Conservation (phyloP, 164 flowering plant species). For the Annona squamosa region DNA sequence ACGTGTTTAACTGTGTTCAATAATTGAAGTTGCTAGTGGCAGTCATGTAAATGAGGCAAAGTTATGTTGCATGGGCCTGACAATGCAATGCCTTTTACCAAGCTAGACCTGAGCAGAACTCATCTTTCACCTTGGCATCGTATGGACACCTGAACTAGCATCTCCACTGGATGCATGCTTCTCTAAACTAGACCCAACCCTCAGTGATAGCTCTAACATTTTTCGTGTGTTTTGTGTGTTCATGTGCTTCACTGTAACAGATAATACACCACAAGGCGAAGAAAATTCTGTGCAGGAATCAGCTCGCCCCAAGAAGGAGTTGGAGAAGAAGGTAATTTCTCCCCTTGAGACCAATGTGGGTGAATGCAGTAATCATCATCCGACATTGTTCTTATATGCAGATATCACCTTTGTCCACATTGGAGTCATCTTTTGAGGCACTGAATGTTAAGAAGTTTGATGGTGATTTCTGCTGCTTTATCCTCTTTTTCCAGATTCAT, state of each 20-base stretch:
- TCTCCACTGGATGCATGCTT: neutral
- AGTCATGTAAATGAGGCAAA: too few species aligned
- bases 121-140: too few species aligned
- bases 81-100: too few species aligned
- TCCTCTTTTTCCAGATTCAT: neutral
- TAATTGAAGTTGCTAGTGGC: too few species aligned
- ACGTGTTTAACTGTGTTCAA: too few species aligned
- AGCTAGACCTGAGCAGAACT: too few species aligned
- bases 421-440: conserved; percentile 87
- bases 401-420: conserved; percentile 79
- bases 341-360: neutral
- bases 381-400: conserved; percentile 33
- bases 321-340: conserved; percentile 52
- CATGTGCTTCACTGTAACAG: conserved; percentile 22
- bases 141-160: neutral
- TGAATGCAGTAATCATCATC: conserved; percentile 6
- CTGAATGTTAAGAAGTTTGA: conserved; percentile 94
- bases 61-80: too few species aligned
- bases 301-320: conserved; percentile 45
- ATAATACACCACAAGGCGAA: conserved; percentile 30
- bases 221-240: neutral
- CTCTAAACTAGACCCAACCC: neutral
- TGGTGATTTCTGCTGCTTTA: conserved; percentile 33
- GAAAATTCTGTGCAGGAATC: conserved; percentile 36
- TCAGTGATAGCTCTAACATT: neutral